Conservation (phyloP, 2,329 filamentous ascomycete genomes). For the Fusarium dlaminii region DNA sequence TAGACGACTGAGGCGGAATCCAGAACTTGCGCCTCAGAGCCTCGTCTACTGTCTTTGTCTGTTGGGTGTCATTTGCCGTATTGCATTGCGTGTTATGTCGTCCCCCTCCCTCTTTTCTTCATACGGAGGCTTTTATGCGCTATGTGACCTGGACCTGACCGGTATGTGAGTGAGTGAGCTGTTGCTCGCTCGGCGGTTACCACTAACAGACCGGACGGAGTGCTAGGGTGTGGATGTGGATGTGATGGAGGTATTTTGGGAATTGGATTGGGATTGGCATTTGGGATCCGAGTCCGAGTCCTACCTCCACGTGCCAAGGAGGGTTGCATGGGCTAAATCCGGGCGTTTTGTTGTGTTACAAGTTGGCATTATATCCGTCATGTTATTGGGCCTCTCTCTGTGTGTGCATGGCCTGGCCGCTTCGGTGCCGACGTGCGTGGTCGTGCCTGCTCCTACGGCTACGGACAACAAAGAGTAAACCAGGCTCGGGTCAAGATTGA, state of each 20-base stretch:
- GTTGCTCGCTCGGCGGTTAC: slow-evolving; percentile 6
- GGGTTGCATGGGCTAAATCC: slow-evolving; percentile 18
- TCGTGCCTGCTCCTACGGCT: neutral
- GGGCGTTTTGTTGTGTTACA: slow-evolving; percentile 13
- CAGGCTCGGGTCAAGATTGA: slow-evolving; percentile 3
- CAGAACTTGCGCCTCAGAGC: slow-evolving; percentile 16
- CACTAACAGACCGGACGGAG: slow-evolving; percentile 1
- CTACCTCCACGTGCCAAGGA: slow-evolving; percentile 21
- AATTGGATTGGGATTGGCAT: neutral
- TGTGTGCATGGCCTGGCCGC: neutral
- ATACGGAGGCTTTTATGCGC: neutral
- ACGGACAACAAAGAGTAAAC: neutral
- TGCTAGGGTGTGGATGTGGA: neutral
- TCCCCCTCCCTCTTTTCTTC: neutral
- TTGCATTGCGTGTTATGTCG: neutral
- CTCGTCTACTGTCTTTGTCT: slow-evolving; percentile 1
- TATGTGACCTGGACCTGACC: neutral
- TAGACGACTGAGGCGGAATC: slow-evolving; percentile 18
- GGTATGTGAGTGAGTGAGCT: neutral
- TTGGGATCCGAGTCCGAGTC: slow-evolving; percentile 2
- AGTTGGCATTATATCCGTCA: neutral
- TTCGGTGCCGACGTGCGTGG: neutral
- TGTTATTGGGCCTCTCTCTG: slow-evolving; percentile 8
- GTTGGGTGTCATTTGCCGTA: slow-evolving; percentile 2
- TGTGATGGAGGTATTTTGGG: neutral